phyloP scores from a whole-genome alignment of 2,329 filamentous ascomycete genomes.

The Rutstroemia sp. region DNA sequence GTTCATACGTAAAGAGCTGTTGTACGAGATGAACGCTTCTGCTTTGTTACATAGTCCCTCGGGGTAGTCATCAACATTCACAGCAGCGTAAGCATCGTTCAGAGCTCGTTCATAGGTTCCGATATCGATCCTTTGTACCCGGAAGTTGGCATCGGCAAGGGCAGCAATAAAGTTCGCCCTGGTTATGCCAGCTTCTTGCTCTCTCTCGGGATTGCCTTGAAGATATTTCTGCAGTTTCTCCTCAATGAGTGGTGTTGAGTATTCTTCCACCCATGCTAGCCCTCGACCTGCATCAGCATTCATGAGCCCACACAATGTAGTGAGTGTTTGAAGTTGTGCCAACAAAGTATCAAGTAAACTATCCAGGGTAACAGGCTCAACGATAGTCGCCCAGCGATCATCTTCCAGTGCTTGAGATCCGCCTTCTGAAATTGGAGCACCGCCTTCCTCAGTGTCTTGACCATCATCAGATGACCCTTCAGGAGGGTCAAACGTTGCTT shows the following conservation, averaged over 20 bases:
- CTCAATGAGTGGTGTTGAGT: slow-evolving; percentile 44
- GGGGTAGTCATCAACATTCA: slow-evolving; percentile 19
- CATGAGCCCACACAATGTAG: slow-evolving; percentile 23
- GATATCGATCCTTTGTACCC: slow-evolving; percentile 40
- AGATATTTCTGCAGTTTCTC: slow-evolving; percentile 48
- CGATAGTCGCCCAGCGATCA: slow-evolving; percentile 44
- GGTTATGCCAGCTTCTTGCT: slow-evolving; percentile 45
- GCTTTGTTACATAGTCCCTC: slow-evolving; percentile 47
- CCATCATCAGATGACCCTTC: background rate
- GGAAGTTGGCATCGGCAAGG: slow-evolving; percentile 50
- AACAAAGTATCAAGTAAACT: slow-evolving; percentile 62
- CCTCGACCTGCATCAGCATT: slow-evolving; percentile 33
- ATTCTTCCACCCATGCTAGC: slow-evolving; percentile 51
- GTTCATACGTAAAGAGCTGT: slow-evolving; percentile 28
- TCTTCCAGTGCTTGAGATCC: slow-evolving; percentile 7
- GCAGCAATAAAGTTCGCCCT: slow-evolving; percentile 47
- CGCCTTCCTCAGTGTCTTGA: slow-evolving; percentile 34
- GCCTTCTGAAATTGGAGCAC: slow-evolving; percentile 13
- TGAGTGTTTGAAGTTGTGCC: slow-evolving; percentile 52
- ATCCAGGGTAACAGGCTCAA: slow-evolving; percentile 56
- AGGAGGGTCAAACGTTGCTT: slow-evolving; percentile 23
- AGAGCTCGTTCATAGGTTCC: slow-evolving; percentile 42
- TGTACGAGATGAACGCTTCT: slow-evolving; percentile 47
- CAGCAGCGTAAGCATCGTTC: slow-evolving; percentile 6
- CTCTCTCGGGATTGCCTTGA: slow-evolving; percentile 31